Evolutionary conservation across 1,284 basidiomycete genomes (phyloP), one percentile per base, ranked within the genome.

Genomic region (Chondrostereum purpureum): DNA sequence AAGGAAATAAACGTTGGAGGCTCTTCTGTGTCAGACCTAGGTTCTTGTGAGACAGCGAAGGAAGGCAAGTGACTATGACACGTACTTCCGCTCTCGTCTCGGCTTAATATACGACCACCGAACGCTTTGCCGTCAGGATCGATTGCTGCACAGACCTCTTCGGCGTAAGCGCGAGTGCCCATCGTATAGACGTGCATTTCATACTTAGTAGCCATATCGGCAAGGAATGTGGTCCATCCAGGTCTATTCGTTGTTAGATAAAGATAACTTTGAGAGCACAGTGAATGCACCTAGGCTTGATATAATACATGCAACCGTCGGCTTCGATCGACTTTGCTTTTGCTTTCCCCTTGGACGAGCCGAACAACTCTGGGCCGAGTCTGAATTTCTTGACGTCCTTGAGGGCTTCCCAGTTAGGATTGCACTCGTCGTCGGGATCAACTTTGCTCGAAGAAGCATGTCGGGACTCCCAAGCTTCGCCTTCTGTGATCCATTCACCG

Each of bases 121-220:
- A 99, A 99, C 50, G 89, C 74, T 61, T 75, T 82, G 12, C 84
- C 83, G 45, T 88, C 81, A 8, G 94, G 91, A 67, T 99, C 95
- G 59, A 99, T 89, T 31, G 92, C 83, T 46, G 84, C 80, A 67
- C 93, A 97, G 13, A 98, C 93, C 63, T 93, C 83, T 65, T 94
- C 89, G 34, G 95, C 95, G 64, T 99, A 99, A 37, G 92, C 88
- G 36, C 95, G 80, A 14, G 95, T 98, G 45, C 95, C 95, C 93
- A 99, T 99, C 19, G 95, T 99, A 68, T 99, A 99, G 42, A 99
- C 93, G 64, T 99, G 95, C 88, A 99, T 91, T 67, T 99, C 92
- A 66, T 96, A 99, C 58, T 87, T 83, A 46, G 74, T 66, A 37
- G 88, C 78, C 53, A 90, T 76, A 38, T 76, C 69, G 49, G 72